phyloP scores from a whole-genome alignment of 148 eudicot genomes.

The Amaranthus cruentus region DNA sequence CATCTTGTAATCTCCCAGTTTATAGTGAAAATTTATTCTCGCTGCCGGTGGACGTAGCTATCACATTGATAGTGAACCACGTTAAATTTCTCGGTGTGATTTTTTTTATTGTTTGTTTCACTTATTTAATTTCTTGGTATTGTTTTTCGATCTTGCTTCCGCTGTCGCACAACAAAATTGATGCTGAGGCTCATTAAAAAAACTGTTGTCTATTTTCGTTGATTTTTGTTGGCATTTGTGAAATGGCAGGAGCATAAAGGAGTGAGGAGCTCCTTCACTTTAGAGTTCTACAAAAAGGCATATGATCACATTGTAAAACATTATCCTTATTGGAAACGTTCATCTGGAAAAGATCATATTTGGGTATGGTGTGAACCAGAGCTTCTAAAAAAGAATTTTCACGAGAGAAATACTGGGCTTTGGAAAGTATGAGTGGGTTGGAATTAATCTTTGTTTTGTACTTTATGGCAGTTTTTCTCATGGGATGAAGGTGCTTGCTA shows the following conservation, averaged over 20 bases:
- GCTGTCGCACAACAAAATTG: no score
- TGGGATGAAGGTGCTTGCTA: conserved; percentile 99
- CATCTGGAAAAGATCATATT: conserved; percentile 92
- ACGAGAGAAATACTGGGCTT: background rate
- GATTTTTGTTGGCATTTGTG: background rate
- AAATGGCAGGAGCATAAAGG: conserved; percentile 53
- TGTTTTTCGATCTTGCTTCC: no score
- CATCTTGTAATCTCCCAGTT: no score
- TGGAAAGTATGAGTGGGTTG: background rate
- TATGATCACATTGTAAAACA: conserved; percentile 63
- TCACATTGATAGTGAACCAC: no score
- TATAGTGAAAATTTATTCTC: no score
- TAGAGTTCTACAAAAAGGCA: conserved; percentile 76
- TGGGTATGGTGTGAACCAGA: conserved; percentile 42
- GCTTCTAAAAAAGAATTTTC: background rate
- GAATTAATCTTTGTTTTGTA: conserved; percentile 14
- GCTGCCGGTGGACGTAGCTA: no score
- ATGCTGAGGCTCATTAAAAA: background rate
- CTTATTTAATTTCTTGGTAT: no score
- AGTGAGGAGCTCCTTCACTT: conserved; percentile 74
- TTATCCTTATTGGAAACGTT: conserved; percentile 84
- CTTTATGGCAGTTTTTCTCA: conserved; percentile 78
- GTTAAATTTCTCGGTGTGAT: no score
- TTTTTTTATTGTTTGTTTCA: no score
- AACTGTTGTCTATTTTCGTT: background rate